Base-by-base conservation (phyloP, 1,284 basidiomycete genomes). In the Omphalotus olearius region DNA sequence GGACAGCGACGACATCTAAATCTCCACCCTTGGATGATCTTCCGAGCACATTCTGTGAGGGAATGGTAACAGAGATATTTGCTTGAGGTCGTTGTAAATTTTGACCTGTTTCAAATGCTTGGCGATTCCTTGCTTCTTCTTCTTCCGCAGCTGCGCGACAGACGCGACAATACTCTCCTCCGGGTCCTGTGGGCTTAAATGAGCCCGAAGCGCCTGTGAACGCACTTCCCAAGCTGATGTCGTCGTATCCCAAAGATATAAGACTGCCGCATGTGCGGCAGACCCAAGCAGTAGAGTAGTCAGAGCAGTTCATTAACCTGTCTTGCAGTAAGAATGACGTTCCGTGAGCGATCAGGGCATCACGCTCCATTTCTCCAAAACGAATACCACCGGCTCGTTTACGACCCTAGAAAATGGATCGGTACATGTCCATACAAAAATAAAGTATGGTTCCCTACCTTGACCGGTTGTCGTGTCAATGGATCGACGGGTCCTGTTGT, bases 311-410 rank as follows among this genome's bases (percentile, higher is more conserved):
- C 96, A 99, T 99, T 65, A 99, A 74, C 50, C 97, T 82, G 69
- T 99, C 97, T 76, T 99, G 96, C 20, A 99, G 80, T 42, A 99
- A 79, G 85, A 97, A 99, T 5, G 93, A 93, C 4, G 97, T 98
- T 39, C 97, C 97, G 71, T 99, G 97, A 3, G 97, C 97, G 60
- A 99, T 92, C 47, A 99, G 79, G 13, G 97, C 96, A 66, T 99
- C 97, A 53, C 97, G 91, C 71, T 99, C 97, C 97, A 99, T 99
- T 74, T 99, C 97, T 62, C 97, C 97, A 69, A 99, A 99, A 57
- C 97, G 95, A 63, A 99, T 99, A 68, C 97, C 97, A 65, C 97
- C 97, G 37, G 91, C 93, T 51, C 95, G 90, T 82, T 99, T 99
- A 57, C 97, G 88, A 53, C 97, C 97, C 91, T 97, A 60, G 11